Percentiles rank a stretch among this genome's conserved stretches.
These are phyloP conservation scores for Candida yuanshanica DNA, from an alignment of 805 yeast species.

Conservation along the genomic window DNA sequence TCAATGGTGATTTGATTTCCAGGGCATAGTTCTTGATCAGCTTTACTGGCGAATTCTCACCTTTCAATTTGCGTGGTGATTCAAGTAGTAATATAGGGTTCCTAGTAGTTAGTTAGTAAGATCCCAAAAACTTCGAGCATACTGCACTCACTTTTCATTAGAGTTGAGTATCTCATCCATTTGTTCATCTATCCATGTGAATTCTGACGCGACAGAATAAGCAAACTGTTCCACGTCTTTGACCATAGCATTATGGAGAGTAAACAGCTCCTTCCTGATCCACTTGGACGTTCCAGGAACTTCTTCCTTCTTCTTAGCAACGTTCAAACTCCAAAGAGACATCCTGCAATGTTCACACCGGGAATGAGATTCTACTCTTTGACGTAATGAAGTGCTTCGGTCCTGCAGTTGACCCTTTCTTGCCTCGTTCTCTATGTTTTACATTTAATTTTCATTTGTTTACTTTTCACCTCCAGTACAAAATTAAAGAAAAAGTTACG, in stretches of 20 bases:
- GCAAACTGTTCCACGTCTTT: slow-evolving; percentile 35
- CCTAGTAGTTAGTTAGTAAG: slow-evolving; percentile 3
- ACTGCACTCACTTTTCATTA: slow-evolving; percentile 19
- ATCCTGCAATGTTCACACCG: too few species aligned
- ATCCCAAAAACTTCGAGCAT: not conserved
- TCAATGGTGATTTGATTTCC: slow-evolving; percentile 15
- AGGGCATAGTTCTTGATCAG: slow-evolving; percentile 19
- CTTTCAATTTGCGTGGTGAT: slow-evolving; percentile 23
- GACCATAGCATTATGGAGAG: slow-evolving; percentile 32
- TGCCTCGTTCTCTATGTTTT: not conserved
- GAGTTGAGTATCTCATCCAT: slow-evolving; percentile 30
- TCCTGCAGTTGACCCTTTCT: too few species aligned
- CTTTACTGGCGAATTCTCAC: slow-evolving; percentile 23
- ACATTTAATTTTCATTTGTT: slow-evolving; percentile 2
- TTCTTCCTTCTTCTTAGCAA: slow-evolving; percentile 22
- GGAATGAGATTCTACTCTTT: too few species aligned
- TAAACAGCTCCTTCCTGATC: slow-evolving; percentile 40
- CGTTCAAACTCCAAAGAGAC: slow-evolving; percentile 26
- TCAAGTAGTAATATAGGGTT: slow-evolving; percentile 23
- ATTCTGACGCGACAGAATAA: slow-evolving; percentile 31
- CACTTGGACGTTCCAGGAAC: slow-evolving; percentile 50
- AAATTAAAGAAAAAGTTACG: not conserved
- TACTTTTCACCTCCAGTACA: slow-evolving; percentile 4
- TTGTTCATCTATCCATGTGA: slow-evolving; percentile 37
- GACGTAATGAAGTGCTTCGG: too few species aligned